A percentile compares a stretch with the other conserved stretches of the same genome.
Conservation (phyloP, 495 filamentous ascomycete species). For the Choiromyces venosus region DNA sequence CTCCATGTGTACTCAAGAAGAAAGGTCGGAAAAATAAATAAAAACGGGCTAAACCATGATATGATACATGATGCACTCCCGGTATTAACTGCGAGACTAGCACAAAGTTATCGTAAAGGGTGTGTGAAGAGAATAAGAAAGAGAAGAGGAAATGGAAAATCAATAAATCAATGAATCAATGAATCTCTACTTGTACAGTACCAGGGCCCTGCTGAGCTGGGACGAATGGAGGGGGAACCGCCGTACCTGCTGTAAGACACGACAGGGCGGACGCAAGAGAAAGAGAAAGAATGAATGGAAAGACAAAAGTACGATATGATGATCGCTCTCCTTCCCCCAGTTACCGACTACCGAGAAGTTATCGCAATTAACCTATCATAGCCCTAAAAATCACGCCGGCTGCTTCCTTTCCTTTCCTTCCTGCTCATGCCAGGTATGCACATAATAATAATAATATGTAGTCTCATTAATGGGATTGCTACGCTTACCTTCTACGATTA, state of each 20-base stretch:
- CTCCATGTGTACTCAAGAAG: not conserved
- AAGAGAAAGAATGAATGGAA: not conserved
- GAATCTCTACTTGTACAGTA: not conserved
- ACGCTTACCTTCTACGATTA: not conserved
- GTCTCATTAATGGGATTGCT: not conserved
- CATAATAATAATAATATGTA: not conserved
- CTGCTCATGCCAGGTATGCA: not conserved
- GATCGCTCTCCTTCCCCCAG: no score
- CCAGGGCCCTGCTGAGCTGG: not conserved
- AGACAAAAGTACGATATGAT: not conserved
- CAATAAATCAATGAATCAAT: not conserved
- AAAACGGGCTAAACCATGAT: not conserved
- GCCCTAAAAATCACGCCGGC: not conserved
- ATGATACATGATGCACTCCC: not conserved
- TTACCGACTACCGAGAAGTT: not conserved
- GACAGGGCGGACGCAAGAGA: conserved; percentile 28
- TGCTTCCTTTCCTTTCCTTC: no score
- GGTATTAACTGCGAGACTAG: not conserved
- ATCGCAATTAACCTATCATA: not conserved
- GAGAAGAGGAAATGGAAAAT: not conserved
- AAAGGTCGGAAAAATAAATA: not conserved
- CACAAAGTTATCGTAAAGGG: not conserved
- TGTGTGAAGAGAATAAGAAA: no score
- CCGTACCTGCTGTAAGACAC: conserved; percentile 9
- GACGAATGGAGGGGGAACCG: not conserved